Evolutionary conservation across 371 early-diverging fungal species (phyloP), one percentile per base, ranked within the genome.

Genomic region (Choanephora cucurbitarum): DNA sequence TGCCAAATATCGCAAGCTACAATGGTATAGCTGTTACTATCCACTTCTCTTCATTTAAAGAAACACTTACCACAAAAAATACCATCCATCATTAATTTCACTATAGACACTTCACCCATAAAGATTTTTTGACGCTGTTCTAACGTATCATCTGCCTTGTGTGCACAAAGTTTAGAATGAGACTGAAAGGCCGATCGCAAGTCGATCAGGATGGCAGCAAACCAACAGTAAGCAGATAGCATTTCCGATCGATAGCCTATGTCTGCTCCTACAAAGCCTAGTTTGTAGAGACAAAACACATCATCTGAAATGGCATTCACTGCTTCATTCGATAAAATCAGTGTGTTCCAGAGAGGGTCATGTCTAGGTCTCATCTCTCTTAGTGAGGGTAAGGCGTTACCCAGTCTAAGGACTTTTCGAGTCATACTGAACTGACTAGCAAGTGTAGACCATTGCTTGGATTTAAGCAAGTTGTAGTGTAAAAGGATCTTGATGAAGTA

Each of bases 241-340:
- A 70, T 66, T 62, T 85, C 86, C 0, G 81, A 76, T 31, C 69
- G 67, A 50, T 70, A 71, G 5, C 80, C 69, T 21, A 77, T 55
- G 23, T 56, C 43, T 10, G 68, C 28, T 43, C 66, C 61, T 13
- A 91, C 42, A 3, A 88, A 67, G 7, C 89, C 90, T 43, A 93
- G 60, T 50, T 89, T 90, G 22, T 81, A 81, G 4, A 91, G 66
- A 49, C 88, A 88, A 52, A 80, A 86, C 18, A 87, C 64, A 52
- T 93, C 93, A 67, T 93, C 93, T 14, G 84, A 72, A n/a, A 91
- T 52, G 28, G 82, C 83, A 55, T 91, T 88, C n/a, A 78, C 67
- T 23, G 88, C 57, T 9, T 86, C 83, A 42, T 64, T 67, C n/a
- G 60, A 31, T 9, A 67, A 23, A 1, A 69, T 40, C 6, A 58